Base-by-base conservation (phyloP, 208 protist species). In the Leishmania mexicana region DNA sequence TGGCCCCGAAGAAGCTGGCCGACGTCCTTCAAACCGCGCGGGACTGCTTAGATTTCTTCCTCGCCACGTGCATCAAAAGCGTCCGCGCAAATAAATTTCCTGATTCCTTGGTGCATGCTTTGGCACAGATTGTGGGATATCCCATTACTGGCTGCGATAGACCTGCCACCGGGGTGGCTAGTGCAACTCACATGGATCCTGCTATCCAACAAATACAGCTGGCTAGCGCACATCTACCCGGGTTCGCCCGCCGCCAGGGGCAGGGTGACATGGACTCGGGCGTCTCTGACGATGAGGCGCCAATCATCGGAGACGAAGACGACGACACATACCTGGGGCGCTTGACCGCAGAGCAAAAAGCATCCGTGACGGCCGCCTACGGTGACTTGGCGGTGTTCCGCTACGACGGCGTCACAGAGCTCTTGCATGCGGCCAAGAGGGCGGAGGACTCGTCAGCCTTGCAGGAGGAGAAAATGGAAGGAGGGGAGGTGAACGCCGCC, bases 11-110 rank as follows among this genome's bases (percentile, higher is more conserved):
- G 11, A 72, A 75, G 58, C 80, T 94, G 24, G 94, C 92, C 45
- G 65, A 70, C 21, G 83, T 88, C 19, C 62, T 97, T 51, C 84
- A 91, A 77, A 89, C 90, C 58, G 86, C 90, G 40, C 88, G 93
- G 10, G 87, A 95, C 45, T 96, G 92, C 83, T 94, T 98, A 79
- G 95, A 98, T 78, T 96, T 94, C 79, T 98, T 95, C 77, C 86
- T 98, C 53, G 93, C 92, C 11, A 85, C 93, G 40, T 87, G 87
- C 78, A 95, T 98, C 81, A 94, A 93, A 60, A 87, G 92, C 49
- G 87, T 96, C 1, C 83, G 92, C 64, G 90, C 91, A 5, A 92
- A 94, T 68, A 79, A 88, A 8, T 98, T 98, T 71, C 95, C 95
- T 1, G 83, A 92, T 62, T 68, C 86, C 13, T 79, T 96, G 73